Base-by-base conservation (phyloP, 2,329 filamentous ascomycete genomes). In the Aspergillus aculeatus region DNA sequence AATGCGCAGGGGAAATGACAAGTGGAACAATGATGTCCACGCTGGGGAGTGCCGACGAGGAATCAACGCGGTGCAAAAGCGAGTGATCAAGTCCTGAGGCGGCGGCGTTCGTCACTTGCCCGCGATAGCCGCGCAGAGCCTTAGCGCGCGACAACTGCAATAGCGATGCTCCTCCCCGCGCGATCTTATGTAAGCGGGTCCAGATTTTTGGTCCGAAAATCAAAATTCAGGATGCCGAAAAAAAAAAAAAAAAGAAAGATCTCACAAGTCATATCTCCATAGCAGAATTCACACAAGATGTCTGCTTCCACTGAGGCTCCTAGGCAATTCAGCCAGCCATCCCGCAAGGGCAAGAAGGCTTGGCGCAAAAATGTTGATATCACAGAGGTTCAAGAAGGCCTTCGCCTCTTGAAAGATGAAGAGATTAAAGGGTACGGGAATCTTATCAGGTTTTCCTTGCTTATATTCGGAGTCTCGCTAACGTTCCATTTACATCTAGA, bases 361-460 rank as follows among this genome's bases (percentile, higher is more conserved):
- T 99, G 95, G 95, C 86, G 95, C 73, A 99, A 98, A 77, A 96
- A 99, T 79, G 92, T 99, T 76, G 92, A 99, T 78, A 86, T 98
- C 63, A 89, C 91, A 29, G 89, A 96, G 63, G 86, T 99, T 26
- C 85, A 94, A 69, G 80, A 89, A 56, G 95, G 95, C 62, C 85
- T 99, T 35, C 89, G 92, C 64, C 84, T 90, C 71, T 81, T 96
- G 66, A 92, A 95, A 70, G 89, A 96, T 60, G 90, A 98, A 80
- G 89, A 97, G 62, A 95, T 96, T 66, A 85, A 89, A 81, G 95
- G 95, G 92, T 94, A 82, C 44, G 32, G 26, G 24, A 50, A 6
- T 32, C 3, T 29, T 48, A 24, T 23, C 16, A 19, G 19, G 7
- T n/a, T 47, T 12, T 4, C 4, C 5, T 3, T 19, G 21, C 7